These are phyloP conservation scores for Globisporangium sylvaticum DNA, from an alignment of 352 stramenopile genomes.

Conservation along the genomic window DNA sequence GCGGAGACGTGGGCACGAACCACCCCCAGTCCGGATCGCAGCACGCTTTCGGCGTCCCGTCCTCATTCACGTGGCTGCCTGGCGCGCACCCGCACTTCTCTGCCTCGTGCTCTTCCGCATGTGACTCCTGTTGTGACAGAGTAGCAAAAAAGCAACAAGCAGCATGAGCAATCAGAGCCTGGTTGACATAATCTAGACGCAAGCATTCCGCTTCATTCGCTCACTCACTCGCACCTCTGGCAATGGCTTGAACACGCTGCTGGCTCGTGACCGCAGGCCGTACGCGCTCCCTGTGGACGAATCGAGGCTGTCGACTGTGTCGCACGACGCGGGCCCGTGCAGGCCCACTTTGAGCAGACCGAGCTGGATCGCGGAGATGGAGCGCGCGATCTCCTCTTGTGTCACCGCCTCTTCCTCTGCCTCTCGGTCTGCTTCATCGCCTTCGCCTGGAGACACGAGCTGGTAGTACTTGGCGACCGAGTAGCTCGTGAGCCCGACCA, in stretches of 20 bases:
- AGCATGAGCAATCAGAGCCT: neutral
- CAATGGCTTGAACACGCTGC: constrained; percentile 36
- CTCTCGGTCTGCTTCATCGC: constrained; percentile 20
- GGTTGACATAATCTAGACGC: neutral
- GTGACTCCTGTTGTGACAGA: neutral
- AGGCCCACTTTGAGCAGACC: constrained; percentile 30
- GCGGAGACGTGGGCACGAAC: constrained; percentile 48
- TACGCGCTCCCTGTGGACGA: constrained; percentile 26
- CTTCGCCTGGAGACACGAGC: constrained; percentile 19
- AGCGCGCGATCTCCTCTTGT: constrained; percentile 45
- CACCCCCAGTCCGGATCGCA: constrained; percentile 64
- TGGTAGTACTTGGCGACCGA: constrained; percentile 70
- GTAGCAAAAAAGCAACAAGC: neutral
- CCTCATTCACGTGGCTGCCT: constrained; percentile 15
- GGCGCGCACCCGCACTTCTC: constrained; percentile 22
- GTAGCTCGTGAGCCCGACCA: constrained; percentile 65
- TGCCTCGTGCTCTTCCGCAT: constrained; percentile 5
- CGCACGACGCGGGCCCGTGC: constrained; percentile 14
- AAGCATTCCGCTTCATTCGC: neutral
- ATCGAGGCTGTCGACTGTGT: constrained; percentile 28
- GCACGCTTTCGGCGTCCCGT: constrained; percentile 22
- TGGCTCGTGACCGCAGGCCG: constrained; percentile 32
- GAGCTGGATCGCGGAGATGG: constrained; percentile 43
- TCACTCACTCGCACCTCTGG: constrained; percentile 22
- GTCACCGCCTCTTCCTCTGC: constrained; percentile 29